Evolutionary conservation across 208 protist species (phyloP).

Genomic region (Crithidia acanthocephali): DNA sequence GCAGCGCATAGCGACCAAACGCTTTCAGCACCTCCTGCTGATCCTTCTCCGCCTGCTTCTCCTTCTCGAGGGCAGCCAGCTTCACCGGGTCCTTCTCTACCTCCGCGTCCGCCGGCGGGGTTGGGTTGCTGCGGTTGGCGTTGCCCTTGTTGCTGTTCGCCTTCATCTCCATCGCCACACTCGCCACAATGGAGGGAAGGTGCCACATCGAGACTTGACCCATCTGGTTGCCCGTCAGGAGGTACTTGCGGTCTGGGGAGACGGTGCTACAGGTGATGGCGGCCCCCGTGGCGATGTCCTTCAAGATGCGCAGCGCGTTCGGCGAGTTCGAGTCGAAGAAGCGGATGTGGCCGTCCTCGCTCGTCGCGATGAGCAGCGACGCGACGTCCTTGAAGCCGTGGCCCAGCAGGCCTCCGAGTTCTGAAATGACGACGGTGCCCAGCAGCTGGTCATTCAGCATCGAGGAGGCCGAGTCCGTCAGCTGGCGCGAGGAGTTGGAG

Average conservation of each 20-base stretch:
- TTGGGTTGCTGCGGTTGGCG: not conserved
- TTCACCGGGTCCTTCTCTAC: conserved; percentile 7
- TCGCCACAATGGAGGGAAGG: conserved; percentile 73
- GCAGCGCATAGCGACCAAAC: conserved; percentile 59
- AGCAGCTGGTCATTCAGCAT: conserved; percentile 30
- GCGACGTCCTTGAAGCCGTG: conserved; percentile 35
- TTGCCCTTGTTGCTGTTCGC: not conserved
- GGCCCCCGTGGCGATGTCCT: conserved; percentile 73
- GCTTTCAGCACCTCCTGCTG: conserved; percentile 15
- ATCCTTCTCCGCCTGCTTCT: conserved; percentile 12
- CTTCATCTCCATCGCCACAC: conserved; percentile 47
- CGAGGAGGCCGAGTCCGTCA: conserved; percentile 13
- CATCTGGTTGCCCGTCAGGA: conserved; percentile 87
- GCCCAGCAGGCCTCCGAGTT: conserved; percentile 13
- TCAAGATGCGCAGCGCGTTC: conserved; percentile 58
- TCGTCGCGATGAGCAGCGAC: conserved; percentile 61
- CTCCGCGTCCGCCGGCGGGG: not conserved
- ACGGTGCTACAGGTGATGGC: conserved; percentile 84
- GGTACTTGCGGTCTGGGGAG: conserved; percentile 66
- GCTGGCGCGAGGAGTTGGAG: conserved; percentile 25
- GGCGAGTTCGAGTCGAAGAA: conserved; percentile 72
- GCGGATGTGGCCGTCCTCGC: conserved; percentile 85
- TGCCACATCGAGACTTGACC: conserved; percentile 86
- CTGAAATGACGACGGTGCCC: conserved; percentile 17
- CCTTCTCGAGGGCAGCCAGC: conserved; percentile 3